These are phyloP conservation scores for Pichia sp. DNA, from an alignment of 1,139 yeast species.

Conservation along the genomic window DNA sequence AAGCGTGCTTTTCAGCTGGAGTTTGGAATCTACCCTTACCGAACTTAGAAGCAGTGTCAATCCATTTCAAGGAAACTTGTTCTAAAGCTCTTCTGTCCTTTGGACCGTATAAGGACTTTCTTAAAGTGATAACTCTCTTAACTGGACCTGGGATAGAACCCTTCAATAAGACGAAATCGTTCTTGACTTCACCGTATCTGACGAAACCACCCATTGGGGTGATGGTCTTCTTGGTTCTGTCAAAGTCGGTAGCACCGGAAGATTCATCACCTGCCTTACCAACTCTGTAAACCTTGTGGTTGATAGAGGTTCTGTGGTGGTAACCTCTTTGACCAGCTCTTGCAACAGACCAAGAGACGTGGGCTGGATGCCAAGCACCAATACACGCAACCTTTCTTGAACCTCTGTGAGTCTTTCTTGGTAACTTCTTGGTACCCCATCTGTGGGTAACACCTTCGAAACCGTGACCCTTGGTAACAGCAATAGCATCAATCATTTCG, in stretches of 20 bases:
- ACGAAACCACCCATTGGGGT: conserved; percentile 99
- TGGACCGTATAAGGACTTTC: conserved; percentile 97
- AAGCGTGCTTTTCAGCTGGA: conserved; percentile 99
- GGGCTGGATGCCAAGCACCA: conserved; percentile 99
- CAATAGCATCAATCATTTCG: conserved; percentile 97
- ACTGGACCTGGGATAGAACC: conserved; percentile 99
- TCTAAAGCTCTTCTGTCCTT: conserved; percentile 97
- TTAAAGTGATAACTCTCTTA: conserved; percentile 98
- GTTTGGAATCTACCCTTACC: conserved; percentile 99
- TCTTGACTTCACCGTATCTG: conserved; percentile 96
- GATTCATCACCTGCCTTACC: conserved; percentile 95
- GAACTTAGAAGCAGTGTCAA: conserved; percentile 99
- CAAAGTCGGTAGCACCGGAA: conserved; percentile 93
- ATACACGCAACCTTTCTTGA: conserved; percentile 99
- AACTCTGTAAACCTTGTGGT: conserved; percentile 99
- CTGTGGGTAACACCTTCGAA: conserved; percentile 99
- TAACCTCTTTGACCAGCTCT: conserved; percentile 99
- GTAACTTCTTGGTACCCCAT: conserved; percentile 99
- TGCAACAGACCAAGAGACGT: conserved; percentile 99
- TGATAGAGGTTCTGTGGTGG: conserved; percentile 99
- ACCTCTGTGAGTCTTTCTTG: conserved; percentile 99
- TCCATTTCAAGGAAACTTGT: conserved; percentile 97
- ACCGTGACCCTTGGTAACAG: conserved; percentile 99
- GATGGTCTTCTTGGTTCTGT: conserved; percentile 99
- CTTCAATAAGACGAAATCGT: conserved; percentile 95